Evolutionary conservation across 352 stramenopile genomes (phyloP), one percentile per base, ranked within the genome.

Genomic region (Globisporangium lucens): DNA sequence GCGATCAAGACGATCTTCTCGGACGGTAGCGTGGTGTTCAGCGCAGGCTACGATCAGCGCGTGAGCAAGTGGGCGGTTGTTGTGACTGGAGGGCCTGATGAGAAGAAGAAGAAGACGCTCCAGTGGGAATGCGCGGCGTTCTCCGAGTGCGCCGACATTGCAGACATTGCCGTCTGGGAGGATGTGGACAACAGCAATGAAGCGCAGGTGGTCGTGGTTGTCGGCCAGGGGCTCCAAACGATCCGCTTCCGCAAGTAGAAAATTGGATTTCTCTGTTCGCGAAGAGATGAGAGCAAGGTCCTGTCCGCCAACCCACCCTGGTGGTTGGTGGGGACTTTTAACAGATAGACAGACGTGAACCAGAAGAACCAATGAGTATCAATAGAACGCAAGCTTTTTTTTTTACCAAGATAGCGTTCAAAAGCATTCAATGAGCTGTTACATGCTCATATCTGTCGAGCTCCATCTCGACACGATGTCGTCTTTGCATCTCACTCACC

Each of bases 1-100:
- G 89, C 89, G 12, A 90, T 96, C 70, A 95, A 95, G 75, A 73
- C 75, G 46, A 71, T 91, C 35, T 76, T 74, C 2, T 81, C 69
- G 59, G 66, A 84, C 13, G 70, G 68, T 17, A 61, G 76, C 53
- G 68, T 76, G 0, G 75, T 94, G 41, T 90, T 89, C 67, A 69
- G 75, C 49, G 87, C 72, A 6, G 89, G 89, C n/a, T 96, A 96
- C 62, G 89, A 96, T 66, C 89, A 96, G 69, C 84, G 89, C 51
- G 78, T 95, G 69, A 93, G 80, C 66, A 83, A 86, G 57, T 96
- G 85, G 83, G 49, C 35, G 15, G 75, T 87, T 52, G 12, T 63
- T 29, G 36, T 12, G 12, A 46, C 24, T 20, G 46, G 57, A 10
- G 43, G 43, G 24, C 43, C 17, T 22, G 56, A 61, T 3, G 27